Base-by-base conservation (phyloP, 768 basidiomycete species). In the Zangia roseola region DNA sequence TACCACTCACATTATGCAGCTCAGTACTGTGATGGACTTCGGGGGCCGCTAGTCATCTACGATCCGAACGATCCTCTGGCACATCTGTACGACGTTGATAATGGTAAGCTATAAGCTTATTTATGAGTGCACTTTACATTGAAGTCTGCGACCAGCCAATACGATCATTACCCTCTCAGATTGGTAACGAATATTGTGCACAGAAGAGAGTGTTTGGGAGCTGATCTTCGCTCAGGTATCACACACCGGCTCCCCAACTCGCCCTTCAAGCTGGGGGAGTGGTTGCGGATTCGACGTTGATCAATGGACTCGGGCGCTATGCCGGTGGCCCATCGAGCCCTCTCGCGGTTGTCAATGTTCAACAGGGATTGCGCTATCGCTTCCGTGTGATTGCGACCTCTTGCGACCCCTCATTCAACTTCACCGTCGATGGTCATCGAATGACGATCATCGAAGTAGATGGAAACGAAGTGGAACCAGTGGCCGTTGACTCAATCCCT, bases 361-460 rank as follows among this genome's bases (percentile, higher is more conserved):
- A 58, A 6, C 50, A 42, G 0, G 71, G 72, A 10, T 63, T 60
- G 36, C 69, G 79, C 5, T 83, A 83, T 55, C 74, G 83, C 14
- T 77, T 84, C 64, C 74, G 82, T 5, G 30, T 85, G 2, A 52
- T 84, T 24, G 67, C 70, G 9, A 70, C 75, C 10, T 77, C 81
- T 19, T 84, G 83, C 57, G 61, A 69, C 65, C 60, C 67, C 24
- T 38, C 10, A 14, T 78, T 69, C 58, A 64, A 59, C 25, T 78
- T 80, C 57, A 64, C 72, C 1, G 72, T 80, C 26, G 74, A 78
- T 52, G 65, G 69, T 9, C 78, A 80, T 47, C 59, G 60, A 5
- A 56, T 80, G 69, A 80, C 75, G 5, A 65, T 83, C 44, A 81
- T 83, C 31, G 81, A 83, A 54, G 76, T 62, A 3, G 81, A 83